Base-by-base conservation (phyloP, 73 alveolate species). In the Paramecium biaurelia region DNA sequence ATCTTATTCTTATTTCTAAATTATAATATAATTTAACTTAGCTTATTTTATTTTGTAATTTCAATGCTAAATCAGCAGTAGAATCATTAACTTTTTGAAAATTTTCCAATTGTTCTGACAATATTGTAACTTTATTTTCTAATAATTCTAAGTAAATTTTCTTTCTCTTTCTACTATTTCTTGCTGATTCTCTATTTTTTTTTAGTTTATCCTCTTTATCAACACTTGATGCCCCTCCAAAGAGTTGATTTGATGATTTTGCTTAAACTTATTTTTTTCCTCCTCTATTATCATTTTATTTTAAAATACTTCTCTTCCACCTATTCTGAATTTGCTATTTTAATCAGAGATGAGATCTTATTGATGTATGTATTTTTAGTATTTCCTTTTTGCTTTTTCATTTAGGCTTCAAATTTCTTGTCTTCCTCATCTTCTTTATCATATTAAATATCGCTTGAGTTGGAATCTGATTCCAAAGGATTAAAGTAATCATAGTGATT, bases 131-230 rank as follows among this genome's bases (percentile, higher is more conserved):
- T 47, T 89, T 92, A 28, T 85, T 74, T 59, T 95, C 98, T 49
- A 95, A 76, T 11, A 93, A 53, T 45, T 56, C 93, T 2, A 95
- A 57, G 41, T 95, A 95, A 28, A 93, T 93, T 88, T 95, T 95
- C 95, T 95, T 95, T 58, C 98, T 68, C 92, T 92, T 95, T 58
- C 98, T 45, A 7, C 95, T 76, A 84, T 95, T 95, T 86, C 98
- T 93, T 28, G 98, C 98, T 1, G 96, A 93, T 43, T 93, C 96
- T 70, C 96, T 92, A 87, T 95, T 95, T 76, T 94, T 95, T 59
- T 87, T 96, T 24, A 95, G 86, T 68, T 89, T 89, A 21, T 79
- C 90, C 47, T 89, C 85, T 42, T 89, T 89, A 26, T 89, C 94
- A 57, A 26, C 21, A 41, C 14, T 10, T 24, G 87, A 35, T 15